A percentile compares a stretch with the other conserved stretches of the same genome.
These are phyloP conservation scores for Thelonectria olida DNA, from an alignment of 2,329 filamentous ascomycete genomes.

Conservation along the genomic window DNA sequence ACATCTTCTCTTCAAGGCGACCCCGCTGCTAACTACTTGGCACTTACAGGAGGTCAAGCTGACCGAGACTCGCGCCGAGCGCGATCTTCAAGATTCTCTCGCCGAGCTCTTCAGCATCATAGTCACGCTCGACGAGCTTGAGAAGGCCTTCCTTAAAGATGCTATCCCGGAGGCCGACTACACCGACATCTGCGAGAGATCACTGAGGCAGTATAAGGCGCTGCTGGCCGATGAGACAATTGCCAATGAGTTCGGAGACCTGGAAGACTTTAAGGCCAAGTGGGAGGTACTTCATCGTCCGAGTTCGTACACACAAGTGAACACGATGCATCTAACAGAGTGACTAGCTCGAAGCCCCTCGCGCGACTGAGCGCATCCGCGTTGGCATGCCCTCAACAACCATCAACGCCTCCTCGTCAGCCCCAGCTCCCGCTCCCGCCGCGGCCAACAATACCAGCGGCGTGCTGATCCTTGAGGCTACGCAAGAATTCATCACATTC, in stretches of 20 bases:
- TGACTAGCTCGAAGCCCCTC: constrained; percentile 85
- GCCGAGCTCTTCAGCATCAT: constrained; percentile 99
- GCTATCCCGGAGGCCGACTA: constrained; percentile 92
- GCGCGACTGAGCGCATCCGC: constrained; percentile 90
- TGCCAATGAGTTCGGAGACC: constrained; percentile 83
- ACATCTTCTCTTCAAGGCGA: not conserved
- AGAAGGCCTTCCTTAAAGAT: constrained; percentile 97
- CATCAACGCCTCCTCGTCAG: constrained; percentile 62
- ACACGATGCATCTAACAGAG: not conserved
- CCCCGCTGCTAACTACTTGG: constrained; percentile 22
- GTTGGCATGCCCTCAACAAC: constrained; percentile 93
- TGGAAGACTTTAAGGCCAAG: constrained; percentile 89
- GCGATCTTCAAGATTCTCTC: constrained; percentile 93
- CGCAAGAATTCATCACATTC: constrained; percentile 98
- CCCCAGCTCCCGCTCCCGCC: constrained; percentile 53
- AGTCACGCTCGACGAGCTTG: constrained; percentile 91
- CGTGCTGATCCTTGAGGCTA: constrained; percentile 84
- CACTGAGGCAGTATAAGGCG: constrained; percentile 96
- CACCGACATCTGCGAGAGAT: constrained; percentile 92
- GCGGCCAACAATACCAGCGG: constrained; percentile 62
- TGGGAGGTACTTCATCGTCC: constrained; percentile 77
- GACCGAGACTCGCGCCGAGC: constrained; percentile 83
- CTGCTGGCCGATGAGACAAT: constrained; percentile 91
- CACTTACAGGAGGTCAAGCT: constrained; percentile 87
- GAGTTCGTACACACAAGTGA: rapidly evolving